Evolutionary conservation across 2,329 filamentous ascomycete genomes (phyloP).

Genomic region (Colletotrichum sp.): DNA sequence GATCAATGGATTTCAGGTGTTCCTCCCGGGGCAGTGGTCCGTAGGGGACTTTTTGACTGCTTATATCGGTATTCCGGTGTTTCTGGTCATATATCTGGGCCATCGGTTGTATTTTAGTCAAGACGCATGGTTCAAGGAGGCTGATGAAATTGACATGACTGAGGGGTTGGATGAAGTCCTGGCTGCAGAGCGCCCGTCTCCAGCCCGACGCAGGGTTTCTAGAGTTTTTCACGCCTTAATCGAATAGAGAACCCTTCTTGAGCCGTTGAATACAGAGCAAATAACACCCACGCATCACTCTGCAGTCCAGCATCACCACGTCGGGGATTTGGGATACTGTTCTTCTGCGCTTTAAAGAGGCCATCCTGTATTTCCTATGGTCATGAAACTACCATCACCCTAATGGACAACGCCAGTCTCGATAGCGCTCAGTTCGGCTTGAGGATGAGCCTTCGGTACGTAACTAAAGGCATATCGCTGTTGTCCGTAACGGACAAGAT

Average conservation of each 20-base stretch:
- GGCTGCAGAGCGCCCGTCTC: neutral
- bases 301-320: neutral
- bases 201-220: neutral
- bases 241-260: neutral
- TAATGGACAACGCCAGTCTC: rapidly evolving
- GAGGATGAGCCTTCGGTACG: constrained; percentile 47
- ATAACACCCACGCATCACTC: neutral
- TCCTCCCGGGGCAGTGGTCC: constrained; percentile 23
- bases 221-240: neutral
- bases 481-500: constrained; percentile 52
- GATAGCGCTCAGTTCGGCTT: constrained; percentile 21
- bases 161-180: neutral
- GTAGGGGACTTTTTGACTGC: constrained; percentile 19
- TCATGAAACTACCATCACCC: neutral
- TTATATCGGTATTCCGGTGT: constrained; percentile 17
- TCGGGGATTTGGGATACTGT: rapidly evolving
- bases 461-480: constrained; percentile 45
- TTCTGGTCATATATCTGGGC: neutral
- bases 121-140: neutral
- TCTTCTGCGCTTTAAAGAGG: neutral
- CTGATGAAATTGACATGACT: neutral
- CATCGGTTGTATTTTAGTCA: neutral
- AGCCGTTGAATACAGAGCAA: neutral
- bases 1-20: constrained; percentile 10
- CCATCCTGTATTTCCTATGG: neutral